Evolutionary conservation across 257 asterid genomes (phyloP), one percentile per base, ranked within the genome.

Genomic region (Orobanche coerulescens): DNA sequence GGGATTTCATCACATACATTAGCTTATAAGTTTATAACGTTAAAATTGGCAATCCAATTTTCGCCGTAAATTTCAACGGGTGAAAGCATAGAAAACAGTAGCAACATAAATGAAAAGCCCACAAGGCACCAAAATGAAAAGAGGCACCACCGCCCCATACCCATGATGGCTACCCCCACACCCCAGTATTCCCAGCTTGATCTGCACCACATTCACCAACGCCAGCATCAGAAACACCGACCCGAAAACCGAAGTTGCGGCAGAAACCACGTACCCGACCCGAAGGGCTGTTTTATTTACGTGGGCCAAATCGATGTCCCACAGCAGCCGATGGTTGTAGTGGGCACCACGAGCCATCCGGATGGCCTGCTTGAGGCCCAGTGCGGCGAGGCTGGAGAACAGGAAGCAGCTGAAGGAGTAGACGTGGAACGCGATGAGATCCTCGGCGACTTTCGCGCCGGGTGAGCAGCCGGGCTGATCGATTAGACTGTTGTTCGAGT

Each of bases 321-420:
- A 77, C 1, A 78, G 13, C 0, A 73, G 50, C 36, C 80, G 73
- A 53, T 64, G 58, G 24, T 65, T 25, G 49, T 73, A 61, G 58
- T 77, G 88, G 54, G 73, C 72, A 36, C 75, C 70, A 1, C 78
- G 68, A 44, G 83, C 73, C 37, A 87, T 44, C 46, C 94, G 52
- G 36, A 74, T 67, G 39, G 83, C 96, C 80, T 87, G 96, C 75
- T 91, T 90, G 19, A 87, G 81, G 46, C 84, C 87, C 72, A 91
- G 34, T 0, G 96, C 95, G 7, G 79, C 75, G 9, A 87, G 89
- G 81, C 96, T 91, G 59, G 97, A 91, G 80, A 87, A 91, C 20
- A 91, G 95, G 74, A 85, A 91, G 69, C 85, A 85, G 80, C 92
- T 75, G 84, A 91, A 91, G 44, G 96, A 87, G 82, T 80, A 85